phyloP scores from a whole-genome alignment of 768 basidiomycete genomes.

The Leccinum incarnatum region DNA sequence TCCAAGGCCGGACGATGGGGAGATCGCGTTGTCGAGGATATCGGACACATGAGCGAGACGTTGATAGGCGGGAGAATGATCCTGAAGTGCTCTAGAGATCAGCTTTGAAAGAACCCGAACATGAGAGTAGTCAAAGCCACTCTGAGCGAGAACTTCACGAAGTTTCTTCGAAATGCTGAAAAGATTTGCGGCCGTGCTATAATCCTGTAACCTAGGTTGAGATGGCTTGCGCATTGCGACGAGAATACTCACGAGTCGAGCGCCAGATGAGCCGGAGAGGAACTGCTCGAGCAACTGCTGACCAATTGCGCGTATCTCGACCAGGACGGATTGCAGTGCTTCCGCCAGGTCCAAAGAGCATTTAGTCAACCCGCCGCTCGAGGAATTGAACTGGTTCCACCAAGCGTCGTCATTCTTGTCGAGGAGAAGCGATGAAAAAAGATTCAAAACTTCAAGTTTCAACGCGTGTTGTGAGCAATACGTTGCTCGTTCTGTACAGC shows the following conservation, averaged over 20 bases:
- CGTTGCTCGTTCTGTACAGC: constrained; percentile 24
- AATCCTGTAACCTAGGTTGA: constrained; percentile 26
- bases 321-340: constrained; percentile 23
- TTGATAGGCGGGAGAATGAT: constrained; percentile 34
- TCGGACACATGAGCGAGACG: constrained; percentile 33
- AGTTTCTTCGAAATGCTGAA: constrained; percentile 43
- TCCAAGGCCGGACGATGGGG: constrained; percentile 68
- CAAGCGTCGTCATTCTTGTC: constrained; percentile 28
- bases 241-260: constrained; percentile 26
- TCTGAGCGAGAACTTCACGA: constrained; percentile 36
- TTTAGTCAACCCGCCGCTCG: neutral
- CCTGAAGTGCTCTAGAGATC: constrained; percentile 44
- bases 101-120: constrained; percentile 56
- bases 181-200: constrained; percentile 35
- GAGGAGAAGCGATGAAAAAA: constrained; percentile 41
- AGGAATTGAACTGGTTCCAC: constrained; percentile 1
- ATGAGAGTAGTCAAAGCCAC: constrained; percentile 62
- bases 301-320: constrained; percentile 18
- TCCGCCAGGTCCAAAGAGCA: constrained; percentile 14
- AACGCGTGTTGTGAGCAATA: constrained; percentile 29
- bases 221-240: neutral
- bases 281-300: constrained; percentile 19
- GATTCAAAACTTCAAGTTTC: constrained; percentile 42
- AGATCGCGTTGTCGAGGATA: constrained; percentile 47
- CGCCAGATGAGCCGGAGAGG: constrained; percentile 9